These are phyloP conservation scores for Clavaria fumosa DNA, from an alignment of 768 basidiomycete genomes.

Conservation along the genomic window DNA sequence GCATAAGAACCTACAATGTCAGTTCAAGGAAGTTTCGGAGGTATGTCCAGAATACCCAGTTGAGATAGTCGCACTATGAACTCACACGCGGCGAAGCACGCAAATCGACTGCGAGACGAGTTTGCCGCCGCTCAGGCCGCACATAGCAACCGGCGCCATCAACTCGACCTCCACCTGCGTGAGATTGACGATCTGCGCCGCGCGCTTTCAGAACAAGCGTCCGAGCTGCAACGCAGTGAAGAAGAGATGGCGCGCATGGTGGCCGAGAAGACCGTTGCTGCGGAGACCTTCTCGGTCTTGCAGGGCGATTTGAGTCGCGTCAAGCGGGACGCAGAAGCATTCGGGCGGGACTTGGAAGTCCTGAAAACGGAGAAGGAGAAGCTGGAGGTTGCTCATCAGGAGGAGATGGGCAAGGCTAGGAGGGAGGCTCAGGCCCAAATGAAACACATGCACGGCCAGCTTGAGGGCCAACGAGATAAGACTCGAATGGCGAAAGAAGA, in stretches of 20 bases:
- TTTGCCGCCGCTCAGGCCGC: conserved; percentile 44
- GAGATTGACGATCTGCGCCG: conserved; percentile 69
- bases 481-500: conserved; percentile 30
- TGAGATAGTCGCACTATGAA: background rate
- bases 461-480: conserved; percentile 39
- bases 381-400: conserved; percentile 35
- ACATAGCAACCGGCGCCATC: conserved; percentile 57
- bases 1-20: conserved; percentile 58
- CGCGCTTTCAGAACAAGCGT: conserved; percentile 43
- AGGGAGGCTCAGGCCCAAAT: conserved; percentile 58
- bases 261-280: conserved; percentile 50
- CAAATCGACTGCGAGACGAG: conserved; percentile 46
- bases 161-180: conserved; percentile 52
- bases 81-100: conserved; percentile 24
- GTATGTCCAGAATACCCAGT: conserved; percentile 34
- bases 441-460: conserved; percentile 47
- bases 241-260: conserved; percentile 47
- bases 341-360: conserved; percentile 61
- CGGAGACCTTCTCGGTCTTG: conserved; percentile 46
- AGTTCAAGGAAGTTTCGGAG: conserved; percentile 50
- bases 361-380: conserved; percentile 55
- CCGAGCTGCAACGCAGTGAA: conserved; percentile 46
- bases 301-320: conserved; percentile 67
- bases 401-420: conserved; percentile 39
- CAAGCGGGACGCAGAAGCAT: conserved; percentile 56